Percentiles rank a stretch among this genome's conserved stretches.
Evolutionary conservation across 163 green algal genomes (phyloP).

Genomic region (Chlorella variabilis): DNA sequence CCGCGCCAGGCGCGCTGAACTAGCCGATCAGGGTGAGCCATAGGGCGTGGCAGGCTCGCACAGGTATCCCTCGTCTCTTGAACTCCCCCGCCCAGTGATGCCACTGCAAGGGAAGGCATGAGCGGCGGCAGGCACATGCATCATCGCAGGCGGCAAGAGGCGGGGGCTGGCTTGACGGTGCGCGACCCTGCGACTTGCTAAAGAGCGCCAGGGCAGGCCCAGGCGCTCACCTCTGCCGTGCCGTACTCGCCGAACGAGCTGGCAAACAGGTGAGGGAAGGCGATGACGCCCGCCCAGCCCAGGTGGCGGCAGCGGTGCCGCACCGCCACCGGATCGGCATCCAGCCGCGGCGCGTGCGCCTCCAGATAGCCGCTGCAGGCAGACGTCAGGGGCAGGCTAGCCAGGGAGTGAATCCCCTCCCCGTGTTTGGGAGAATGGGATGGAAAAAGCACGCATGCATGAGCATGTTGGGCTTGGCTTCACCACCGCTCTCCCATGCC

Average conservation of each 20-base stretch:
- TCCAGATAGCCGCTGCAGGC: conserved; percentile 17
- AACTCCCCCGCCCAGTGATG: conserved; percentile 24
- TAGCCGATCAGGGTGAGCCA: too few relatives aligned
- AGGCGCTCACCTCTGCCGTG: conserved; percentile 17
- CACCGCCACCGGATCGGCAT: background rate
- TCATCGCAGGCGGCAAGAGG: background rate
- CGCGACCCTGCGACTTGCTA: too few relatives aligned
- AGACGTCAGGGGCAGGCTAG: too few relatives aligned
- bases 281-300: conserved; percentile 38
- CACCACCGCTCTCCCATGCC: too few relatives aligned
- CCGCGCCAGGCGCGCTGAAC: too few relatives aligned
- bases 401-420: too few relatives aligned
- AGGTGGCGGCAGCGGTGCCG: background rate
- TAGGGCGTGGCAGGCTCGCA: conserved; percentile 24
- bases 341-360: background rate
- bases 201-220: too few relatives aligned
- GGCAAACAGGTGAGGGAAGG: conserved; percentile 42
- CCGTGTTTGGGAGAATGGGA: too few relatives aligned
- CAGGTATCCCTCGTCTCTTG: conserved; percentile 10
- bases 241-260: conserved; percentile 35
- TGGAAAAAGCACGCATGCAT: too few relatives aligned
- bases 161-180: too few relatives aligned
- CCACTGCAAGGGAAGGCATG: conserved; percentile 20
- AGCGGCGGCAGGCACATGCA: background rate
- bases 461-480: too few relatives aligned